These are phyloP conservation scores for Pleurotus djamor DNA, from an alignment of 768 basidiomycete species.

Conservation along the genomic window DNA sequence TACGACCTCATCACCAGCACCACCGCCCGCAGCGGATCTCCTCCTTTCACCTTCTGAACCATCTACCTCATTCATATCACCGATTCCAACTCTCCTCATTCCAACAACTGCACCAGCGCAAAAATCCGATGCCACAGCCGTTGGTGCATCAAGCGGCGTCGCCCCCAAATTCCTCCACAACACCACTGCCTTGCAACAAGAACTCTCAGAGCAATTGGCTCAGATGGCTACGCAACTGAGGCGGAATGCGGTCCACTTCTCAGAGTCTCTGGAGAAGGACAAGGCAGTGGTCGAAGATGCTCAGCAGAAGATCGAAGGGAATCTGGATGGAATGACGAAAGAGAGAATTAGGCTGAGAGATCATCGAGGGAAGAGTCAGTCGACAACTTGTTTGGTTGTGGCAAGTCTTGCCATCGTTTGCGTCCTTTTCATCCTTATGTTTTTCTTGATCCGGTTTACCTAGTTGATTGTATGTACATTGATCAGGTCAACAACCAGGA, in stretches of 20 bases:
- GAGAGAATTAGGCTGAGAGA: conserved; percentile 61
- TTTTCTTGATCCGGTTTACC: conserved; percentile 69
- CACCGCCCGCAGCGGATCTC: conserved; percentile 27
- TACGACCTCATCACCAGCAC: background rate
- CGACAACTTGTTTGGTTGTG: conserved; percentile 73
- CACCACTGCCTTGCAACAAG: conserved; percentile 66
- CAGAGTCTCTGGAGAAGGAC: conserved; percentile 70
- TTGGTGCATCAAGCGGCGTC: conserved; percentile 18
- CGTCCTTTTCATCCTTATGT: conserved; percentile 68
- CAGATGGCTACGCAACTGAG: conserved; percentile 89
- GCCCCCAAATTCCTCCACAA: conserved; percentile 45
- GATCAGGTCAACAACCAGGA: too few relatives aligned
- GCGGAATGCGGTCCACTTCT: conserved; percentile 79
- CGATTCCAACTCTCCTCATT: conserved; percentile 26
- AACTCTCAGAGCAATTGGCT: conserved; percentile 71
- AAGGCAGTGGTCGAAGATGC: conserved; percentile 66
- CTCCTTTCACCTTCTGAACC: conserved; percentile 34
- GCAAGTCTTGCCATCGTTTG: conserved; percentile 64
- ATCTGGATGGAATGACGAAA: conserved; percentile 65
- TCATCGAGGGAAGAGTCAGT: conserved; percentile 59
- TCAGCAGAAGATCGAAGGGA: conserved; percentile 71
- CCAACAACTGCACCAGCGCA: conserved; percentile 27
- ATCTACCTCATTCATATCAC: conserved; percentile 15
- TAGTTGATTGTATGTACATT: conserved; percentile 9
- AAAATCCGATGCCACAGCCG: conserved; percentile 23